Base-by-base conservation (phyloP, 345 rosid genomes). In the Aurinia saxatilis region DNA sequence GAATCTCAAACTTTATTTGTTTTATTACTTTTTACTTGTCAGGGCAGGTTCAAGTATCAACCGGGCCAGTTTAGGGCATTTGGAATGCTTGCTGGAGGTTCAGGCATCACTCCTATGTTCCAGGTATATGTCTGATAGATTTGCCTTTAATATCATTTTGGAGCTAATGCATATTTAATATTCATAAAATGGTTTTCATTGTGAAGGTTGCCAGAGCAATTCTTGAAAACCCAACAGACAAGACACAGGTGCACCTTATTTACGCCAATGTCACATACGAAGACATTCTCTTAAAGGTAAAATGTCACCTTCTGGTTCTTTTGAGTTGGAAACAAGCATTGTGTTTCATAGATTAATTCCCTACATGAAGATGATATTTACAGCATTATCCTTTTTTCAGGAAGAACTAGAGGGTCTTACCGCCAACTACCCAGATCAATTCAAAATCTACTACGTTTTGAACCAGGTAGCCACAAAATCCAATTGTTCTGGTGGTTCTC, bases 41-140 rank as follows among this genome's bases (percentile, higher is more conserved):
- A 93, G 99, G 99, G 97, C 7, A 86, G 99, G 65, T 93, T 93
- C 70, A 87, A 57, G 80, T 93, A 90, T 73, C 96, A 80, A 58
- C 81, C 95, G 10, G 92, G 91, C 52, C 79, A 84, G 78, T 88
- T 84, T 75, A 85, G 92, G 74, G 99, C 89, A 59, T 87, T 90
- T 44, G 99, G 99, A 56, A 95, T 95, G 97, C 70, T 88, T 71
- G 96, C 95, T 48, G 99, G 99, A 58, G 99, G 99, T 42, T 82
- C 99, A 67, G 99, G 99, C 72, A 95, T 95, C 71, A 90, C 99
- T 70, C 99, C 97, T 17, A 95, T 90, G 99, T 95, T 84, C 82
- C 99, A 95, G 78, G 99, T 90, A 61, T 56, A 79, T 41, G 45
- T 46, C 68, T 40, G 8, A 27, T 29, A 15, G 31, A 23, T 38